Percentiles rank a stretch among this genome's conserved stretches.
phyloP scores from a whole-genome alignment of 2,329 filamentous ascomycete species.

The Colletotrichum orchidophilum region DNA sequence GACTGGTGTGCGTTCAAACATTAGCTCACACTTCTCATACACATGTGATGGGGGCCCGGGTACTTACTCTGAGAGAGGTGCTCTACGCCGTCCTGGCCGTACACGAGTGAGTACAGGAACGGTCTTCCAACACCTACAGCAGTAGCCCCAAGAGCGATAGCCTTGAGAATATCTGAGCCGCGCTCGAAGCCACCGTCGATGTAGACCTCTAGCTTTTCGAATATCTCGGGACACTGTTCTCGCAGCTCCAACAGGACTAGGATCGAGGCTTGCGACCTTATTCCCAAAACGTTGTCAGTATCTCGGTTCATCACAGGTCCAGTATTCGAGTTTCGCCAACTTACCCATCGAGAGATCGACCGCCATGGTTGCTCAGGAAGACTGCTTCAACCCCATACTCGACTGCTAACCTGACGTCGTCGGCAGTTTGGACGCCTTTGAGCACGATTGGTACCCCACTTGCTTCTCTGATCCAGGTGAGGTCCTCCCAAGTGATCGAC shows the following conservation, averaged over 20 bases:
- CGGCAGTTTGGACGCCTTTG: slow-evolving; percentile 74
- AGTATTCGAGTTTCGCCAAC: slow-evolving; percentile 44
- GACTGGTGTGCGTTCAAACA: not conserved
- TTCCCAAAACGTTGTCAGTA: slow-evolving; percentile 54
- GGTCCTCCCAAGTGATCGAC: slow-evolving; percentile 69
- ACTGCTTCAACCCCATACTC: slow-evolving; percentile 72
- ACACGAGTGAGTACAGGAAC: slow-evolving; percentile 64
- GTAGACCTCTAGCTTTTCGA: slow-evolving; percentile 57
- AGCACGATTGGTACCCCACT: slow-evolving; percentile 67
- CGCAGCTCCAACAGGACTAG: slow-evolving; percentile 51
- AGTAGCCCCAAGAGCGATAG: slow-evolving; percentile 68
- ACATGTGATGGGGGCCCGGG: fast-evolving
- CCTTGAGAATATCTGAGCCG: slow-evolving; percentile 76
- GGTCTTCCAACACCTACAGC: slow-evolving; percentile 77
- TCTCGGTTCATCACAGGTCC: slow-evolving; percentile 59
- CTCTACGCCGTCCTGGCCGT: slow-evolving; percentile 57
- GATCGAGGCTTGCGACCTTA: slow-evolving; percentile 43
- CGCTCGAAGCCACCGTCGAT: slow-evolving; percentile 72
- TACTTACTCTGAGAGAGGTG: slow-evolving; percentile 40
- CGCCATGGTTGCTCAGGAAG: slow-evolving; percentile 76
- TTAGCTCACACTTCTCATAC: not conserved
- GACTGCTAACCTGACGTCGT: slow-evolving; percentile 69
- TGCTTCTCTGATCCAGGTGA: slow-evolving; percentile 66
- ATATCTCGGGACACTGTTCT: slow-evolving; percentile 49
- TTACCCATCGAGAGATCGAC: slow-evolving; percentile 59